Conservation (phyloP, 2,329 filamentous ascomycete genomes). For the Thermomyces lanuginosus region DNA sequence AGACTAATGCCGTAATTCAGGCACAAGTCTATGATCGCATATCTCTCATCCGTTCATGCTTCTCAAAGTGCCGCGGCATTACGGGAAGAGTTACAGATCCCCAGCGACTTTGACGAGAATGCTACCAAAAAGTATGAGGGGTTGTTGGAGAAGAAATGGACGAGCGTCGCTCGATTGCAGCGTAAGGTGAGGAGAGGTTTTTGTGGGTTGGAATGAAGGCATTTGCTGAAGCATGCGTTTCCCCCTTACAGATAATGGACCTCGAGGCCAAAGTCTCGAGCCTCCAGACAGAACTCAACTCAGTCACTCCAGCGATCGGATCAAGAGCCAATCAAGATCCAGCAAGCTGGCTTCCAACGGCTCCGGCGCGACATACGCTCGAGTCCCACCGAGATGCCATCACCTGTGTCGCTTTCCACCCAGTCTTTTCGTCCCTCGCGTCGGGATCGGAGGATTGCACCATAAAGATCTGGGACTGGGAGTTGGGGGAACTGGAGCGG, state of each 20-base stretch:
- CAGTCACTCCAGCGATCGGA: slow-evolving; percentile 60
- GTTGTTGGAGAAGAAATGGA: slow-evolving; percentile 95
- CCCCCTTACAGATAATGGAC: slow-evolving; percentile 59
- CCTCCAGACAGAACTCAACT: slow-evolving; percentile 71
- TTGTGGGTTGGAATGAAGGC: slow-evolving; percentile 7
- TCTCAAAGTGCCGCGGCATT: slow-evolving; percentile 53
- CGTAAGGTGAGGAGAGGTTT: slow-evolving; percentile 64
- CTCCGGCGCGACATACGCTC: slow-evolving; percentile 63
- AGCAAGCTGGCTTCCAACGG: slow-evolving; percentile 63
- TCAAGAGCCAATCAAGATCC: slow-evolving; percentile 71
- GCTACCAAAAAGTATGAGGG: slow-evolving; percentile 91
- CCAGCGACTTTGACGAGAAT: slow-evolving; percentile 53
- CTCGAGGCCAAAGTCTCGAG: slow-evolving; percentile 58
- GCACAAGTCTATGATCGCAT: slow-evolving; percentile 87
- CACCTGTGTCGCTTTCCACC: slow-evolving; percentile 82
- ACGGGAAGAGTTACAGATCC: slow-evolving; percentile 58
- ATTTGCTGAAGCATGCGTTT: slow-evolving; percentile 3
- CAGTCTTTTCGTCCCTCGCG: slow-evolving; percentile 74
- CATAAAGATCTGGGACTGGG: slow-evolving; percentile 97
- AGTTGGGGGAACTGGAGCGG: slow-evolving; percentile 72
- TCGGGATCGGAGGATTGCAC: slow-evolving; percentile 83
- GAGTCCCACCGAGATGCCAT: slow-evolving; percentile 75
- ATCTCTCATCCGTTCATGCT: slow-evolving; percentile 59
- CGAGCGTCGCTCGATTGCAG: slow-evolving; percentile 79
- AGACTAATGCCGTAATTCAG: slow-evolving; percentile 35